These are phyloP conservation scores for Erythrophleum fordii DNA, from an alignment of 306 rosid genomes.

Conservation along the genomic window DNA sequence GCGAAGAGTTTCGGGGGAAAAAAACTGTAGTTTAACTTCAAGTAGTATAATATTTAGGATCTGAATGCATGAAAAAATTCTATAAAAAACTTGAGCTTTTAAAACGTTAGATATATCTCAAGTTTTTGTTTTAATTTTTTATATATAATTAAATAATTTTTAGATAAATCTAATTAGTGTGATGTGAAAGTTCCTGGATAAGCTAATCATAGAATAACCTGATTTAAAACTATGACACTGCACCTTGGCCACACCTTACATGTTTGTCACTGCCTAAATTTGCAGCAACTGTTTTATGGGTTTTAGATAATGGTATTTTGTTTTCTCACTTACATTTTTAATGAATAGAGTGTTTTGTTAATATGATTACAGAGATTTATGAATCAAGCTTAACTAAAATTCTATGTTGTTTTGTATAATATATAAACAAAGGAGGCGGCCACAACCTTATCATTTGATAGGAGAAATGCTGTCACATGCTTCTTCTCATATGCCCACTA, in stretches of 20 bases:
- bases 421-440: conserved; percentile 22
- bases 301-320: no score
- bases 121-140: background rate
- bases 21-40: no score
- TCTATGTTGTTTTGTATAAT: background rate
- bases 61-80: no score
- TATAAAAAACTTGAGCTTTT: no score
- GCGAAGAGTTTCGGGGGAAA: no score
- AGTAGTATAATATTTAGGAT: no score
- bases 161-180: background rate
- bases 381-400: no score
- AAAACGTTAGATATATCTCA: background rate
- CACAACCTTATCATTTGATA: conserved; percentile 26
- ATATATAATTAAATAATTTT: background rate
- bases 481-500: conserved; percentile 17
- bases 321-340: no score
- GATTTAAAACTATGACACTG: background rate
- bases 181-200: background rate
- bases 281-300: no score
- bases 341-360: no score
- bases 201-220: background rate
- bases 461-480: conserved; percentile 59
- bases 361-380: no score
- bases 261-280: no score
- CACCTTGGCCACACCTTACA: background rate